Evolutionary conservation across 2,329 filamentous ascomycete species (phyloP).

Genomic region (Domatiomyces globalis): DNA sequence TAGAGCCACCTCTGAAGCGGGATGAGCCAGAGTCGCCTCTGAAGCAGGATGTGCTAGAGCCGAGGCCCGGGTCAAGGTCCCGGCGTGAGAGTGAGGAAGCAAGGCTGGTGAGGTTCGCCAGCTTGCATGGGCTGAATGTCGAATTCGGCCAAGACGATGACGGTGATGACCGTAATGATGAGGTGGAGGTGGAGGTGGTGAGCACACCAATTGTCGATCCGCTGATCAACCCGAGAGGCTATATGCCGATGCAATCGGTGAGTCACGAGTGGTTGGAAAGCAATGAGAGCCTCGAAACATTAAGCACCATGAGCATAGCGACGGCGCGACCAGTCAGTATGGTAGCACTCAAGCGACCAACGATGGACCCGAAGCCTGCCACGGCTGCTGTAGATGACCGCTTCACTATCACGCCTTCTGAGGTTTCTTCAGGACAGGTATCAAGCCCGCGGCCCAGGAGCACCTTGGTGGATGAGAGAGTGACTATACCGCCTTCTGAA

Average conservation of each 20-base stretch:
- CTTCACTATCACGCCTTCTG: background rate
- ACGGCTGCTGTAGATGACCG: background rate
- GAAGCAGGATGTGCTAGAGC: background rate
- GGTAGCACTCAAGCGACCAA: background rate
- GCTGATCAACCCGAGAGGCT: background rate
- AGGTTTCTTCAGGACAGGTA: background rate
- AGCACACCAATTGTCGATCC: background rate
- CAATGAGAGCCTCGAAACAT: background rate
- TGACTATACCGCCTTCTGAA: background rate
- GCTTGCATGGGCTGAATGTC: background rate
- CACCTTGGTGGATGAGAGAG: background rate
- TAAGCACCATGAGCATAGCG: background rate
- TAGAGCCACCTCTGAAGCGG: conserved; percentile 4
- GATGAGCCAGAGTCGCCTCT: background rate
- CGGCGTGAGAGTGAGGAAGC: background rate
- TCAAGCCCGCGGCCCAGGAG: background rate
- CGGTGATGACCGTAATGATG: background rate
- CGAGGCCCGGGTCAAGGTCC: background rate
- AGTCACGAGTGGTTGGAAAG: background rate
- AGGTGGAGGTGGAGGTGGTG: background rate
- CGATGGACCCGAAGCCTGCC: background rate
- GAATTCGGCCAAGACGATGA: background rate
- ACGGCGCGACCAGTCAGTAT: background rate
- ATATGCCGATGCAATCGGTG: background rate
- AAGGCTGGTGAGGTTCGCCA: background rate